These are phyloP conservation scores for Fraxinus excelsior DNA, from an alignment of 257 asterid species.

Conservation along the genomic window DNA sequence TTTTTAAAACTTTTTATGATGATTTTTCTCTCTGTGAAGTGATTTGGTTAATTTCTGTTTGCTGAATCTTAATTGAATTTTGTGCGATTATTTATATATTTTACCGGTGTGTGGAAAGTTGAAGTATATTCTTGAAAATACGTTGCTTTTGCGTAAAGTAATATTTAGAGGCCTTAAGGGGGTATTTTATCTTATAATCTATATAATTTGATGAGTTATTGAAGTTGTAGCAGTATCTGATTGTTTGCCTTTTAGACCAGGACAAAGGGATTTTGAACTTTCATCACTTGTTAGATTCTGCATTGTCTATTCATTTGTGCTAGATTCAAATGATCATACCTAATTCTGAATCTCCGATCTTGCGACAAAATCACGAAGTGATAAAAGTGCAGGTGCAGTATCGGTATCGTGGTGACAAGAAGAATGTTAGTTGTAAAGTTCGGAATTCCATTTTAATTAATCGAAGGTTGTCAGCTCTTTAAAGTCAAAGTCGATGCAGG, in stretches of 20 bases:
- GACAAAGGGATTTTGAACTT: not conserved
- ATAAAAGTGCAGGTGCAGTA: not conserved
- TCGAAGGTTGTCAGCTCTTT: not conserved
- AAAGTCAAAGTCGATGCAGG: not conserved
- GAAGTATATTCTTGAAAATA: conserved; percentile 12
- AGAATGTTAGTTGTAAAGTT: not conserved
- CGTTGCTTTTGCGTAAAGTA: not conserved
- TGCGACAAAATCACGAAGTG: not conserved
- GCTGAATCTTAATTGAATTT: not conserved
- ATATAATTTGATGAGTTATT: not conserved
- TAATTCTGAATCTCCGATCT: not conserved
- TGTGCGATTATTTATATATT: not conserved
- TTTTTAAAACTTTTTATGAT: not conserved
- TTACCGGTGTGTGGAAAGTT: conserved; percentile 8
- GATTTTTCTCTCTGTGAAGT: not conserved
- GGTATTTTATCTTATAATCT: not conserved
- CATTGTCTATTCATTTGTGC: not conserved
- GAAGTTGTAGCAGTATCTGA: not conserved
- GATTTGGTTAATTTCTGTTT: not conserved
- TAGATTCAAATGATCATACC: not conserved
- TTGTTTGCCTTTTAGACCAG: not conserved
- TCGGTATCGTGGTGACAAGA: not conserved
- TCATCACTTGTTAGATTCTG: not conserved
- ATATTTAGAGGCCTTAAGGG: not conserved
- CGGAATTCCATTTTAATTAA: not conserved